Base-by-base conservation (phyloP, 805 yeast genomes). In the Ogataea nakhonphanomensis region DNA sequence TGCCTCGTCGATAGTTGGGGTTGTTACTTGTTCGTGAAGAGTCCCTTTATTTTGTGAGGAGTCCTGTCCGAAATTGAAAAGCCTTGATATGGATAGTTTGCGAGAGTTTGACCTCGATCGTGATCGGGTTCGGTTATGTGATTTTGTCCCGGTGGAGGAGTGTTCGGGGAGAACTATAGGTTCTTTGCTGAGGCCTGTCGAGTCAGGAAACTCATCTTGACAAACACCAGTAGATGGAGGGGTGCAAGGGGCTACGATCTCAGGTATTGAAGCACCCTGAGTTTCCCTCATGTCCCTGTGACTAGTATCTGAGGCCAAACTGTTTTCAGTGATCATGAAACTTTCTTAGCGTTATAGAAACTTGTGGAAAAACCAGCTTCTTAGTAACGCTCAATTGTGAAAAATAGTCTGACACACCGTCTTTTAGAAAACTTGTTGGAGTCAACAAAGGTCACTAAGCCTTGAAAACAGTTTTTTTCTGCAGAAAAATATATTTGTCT, bases 21-120 rank as follows among this genome's bases (percentile, higher is more conserved):
- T 45, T 5, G 46, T 26, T 1, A 30, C 23, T 2, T 45, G 40
- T 23, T 50, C 51, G 9, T 39, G 28, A 26, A 33, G 40, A 14
- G 25, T 13, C 8, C 17, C 6, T 15, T 26, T 21, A 48, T 33
- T 34, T 40, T 51, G 38, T 21, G 15, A 38, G 10, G 33, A 44
- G 30, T 50, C 61, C 10, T 56, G 45, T 2, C 66, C 70, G 48
- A 69, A 67, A 34, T 58, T 61, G 45, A 71, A 64, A 12, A 71
- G 49, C 37, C 66, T 61, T 2, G 69, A 64, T 13, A 70, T 50
- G 7, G 65, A 58, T 22, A 59, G 35, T 27, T 61, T 58, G 25
- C 61, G 51, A 1, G 74, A 69, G 43, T 66, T 58, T 9, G 74
- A 69, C 37, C 75, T 53, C 3, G 70, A 57, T 43, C 73, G 50